Evolutionary conservation across 257 asterid genomes (phyloP).

Genomic region (Penstemon eatonii): DNA sequence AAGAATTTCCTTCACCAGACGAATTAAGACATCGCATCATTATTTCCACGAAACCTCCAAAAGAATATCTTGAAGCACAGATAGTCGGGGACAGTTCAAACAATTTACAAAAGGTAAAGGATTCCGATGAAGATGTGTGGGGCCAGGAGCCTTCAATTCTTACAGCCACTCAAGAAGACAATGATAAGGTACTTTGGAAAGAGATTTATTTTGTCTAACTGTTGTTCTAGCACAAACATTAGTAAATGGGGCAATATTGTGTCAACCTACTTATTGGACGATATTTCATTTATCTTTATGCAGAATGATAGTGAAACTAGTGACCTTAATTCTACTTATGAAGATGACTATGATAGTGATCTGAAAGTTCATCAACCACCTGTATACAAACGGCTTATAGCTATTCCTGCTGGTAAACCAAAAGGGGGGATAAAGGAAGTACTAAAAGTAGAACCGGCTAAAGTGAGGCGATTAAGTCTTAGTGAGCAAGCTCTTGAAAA

Average conservation of each 20-base stretch:
- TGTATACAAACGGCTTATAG: constrained; percentile 67
- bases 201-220: constrained; percentile 11
- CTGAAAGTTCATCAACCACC: constrained; percentile 40
- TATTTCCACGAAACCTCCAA: constrained; percentile 92
- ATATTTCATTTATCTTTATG: constrained; percentile 5
- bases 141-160: constrained; percentile 72
- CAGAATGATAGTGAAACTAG: constrained; percentile 39
- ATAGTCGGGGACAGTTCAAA: constrained; percentile 35
- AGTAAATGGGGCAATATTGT: neutral
- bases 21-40: constrained; percentile 63
- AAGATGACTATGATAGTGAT: constrained; percentile 55
- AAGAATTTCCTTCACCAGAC: constrained; percentile 81
- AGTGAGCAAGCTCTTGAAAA: constrained; percentile 83
- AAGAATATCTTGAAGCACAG: constrained; percentile 76
- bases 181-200: constrained; percentile 44
- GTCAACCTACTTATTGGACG: neutral
- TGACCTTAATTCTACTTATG: constrained; percentile 32
- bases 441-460: constrained; percentile 43
- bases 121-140: constrained; percentile 77
- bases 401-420: constrained; percentile 82
- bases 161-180: constrained; percentile 49
- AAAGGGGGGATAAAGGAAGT: constrained; percentile 63
- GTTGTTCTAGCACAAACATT: neutral
- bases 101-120: constrained; percentile 40
- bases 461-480: constrained; percentile 72